Evolutionary conservation across 805 yeast genomes (phyloP), one percentile per base, ranked within the genome.

Genomic region (Spathaspora boniae): DNA sequence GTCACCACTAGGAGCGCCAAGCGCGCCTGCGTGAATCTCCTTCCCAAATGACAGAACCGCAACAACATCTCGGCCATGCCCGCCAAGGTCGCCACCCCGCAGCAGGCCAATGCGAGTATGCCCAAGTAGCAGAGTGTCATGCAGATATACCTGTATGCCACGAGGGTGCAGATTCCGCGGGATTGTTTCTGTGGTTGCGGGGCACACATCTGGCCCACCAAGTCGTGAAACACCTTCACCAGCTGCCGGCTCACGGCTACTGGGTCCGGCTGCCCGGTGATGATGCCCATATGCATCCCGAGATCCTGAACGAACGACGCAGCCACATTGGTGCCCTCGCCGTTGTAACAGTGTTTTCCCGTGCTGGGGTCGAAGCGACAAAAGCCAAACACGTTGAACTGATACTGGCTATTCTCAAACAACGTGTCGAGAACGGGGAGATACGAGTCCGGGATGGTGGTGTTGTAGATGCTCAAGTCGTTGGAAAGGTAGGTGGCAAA

Each of bases 301-400:
- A 38, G 19, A 29, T 30, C 29, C 8, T 25, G 26, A 16, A 38
- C 20, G 3, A 38, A 34, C 9, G 25, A 11, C n/a, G 17, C 16
- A 12, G 28, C n/a, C 7, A 34, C 23, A 34, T 38, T 38, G n/a
- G 28, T 17, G 2, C 42, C 42, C 9, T 25, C 27, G n/a, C 38
- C 21, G 5, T 6, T 17, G 18, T 14, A 20, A 34, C 38, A 38
- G n/a, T n/a, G n/a, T n/a, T n/a, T n/a, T 9, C 14, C 16, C 3
- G 29, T 15, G 2, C 14, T 9, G 3, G 8, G 9, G 9, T 27
- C 33, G 16, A 33, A 33, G 18, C 38, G 21, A 29, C 40, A 40
- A 21, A 27, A 36, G 9, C 33, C 40, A 29, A 29, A 35, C 11
- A 36, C 12, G 26, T 39, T 39, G 16, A 35, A 34, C 9, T 34